phyloP scores from a whole-genome alignment of 805 yeast species.

The Ogataea methylovora region DNA sequence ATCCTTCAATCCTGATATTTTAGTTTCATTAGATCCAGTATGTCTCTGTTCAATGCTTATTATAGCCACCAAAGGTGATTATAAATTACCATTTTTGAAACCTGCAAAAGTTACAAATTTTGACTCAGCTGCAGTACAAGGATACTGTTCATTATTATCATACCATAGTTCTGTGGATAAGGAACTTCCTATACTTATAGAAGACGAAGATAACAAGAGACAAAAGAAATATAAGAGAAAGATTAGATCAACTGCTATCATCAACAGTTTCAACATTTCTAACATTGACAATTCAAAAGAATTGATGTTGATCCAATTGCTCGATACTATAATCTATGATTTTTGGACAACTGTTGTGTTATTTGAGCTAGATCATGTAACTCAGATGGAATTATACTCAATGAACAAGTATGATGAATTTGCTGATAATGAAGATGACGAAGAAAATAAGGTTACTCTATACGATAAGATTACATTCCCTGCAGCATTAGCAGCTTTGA shows the following conservation, averaged over 20 bases:
- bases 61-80: constrained; percentile 35
- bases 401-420: constrained; percentile 1
- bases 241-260: constrained; percentile 28
- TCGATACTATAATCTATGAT: constrained; percentile 44
- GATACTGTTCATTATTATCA: constrained; percentile 37
- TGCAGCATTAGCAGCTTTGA: constrained; percentile 8
- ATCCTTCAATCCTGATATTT: constrained; percentile 17
- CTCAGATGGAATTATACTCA: constrained; percentile 6
- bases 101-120: not conserved
- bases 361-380: constrained; percentile 1
- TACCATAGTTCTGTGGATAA: constrained; percentile 41
- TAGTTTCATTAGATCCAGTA: constrained; percentile 52
- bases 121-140: constrained; percentile 9
- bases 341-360: constrained; percentile 29
- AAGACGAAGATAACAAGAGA: constrained; percentile 32
- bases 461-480: constrained; percentile 8
- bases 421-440: not conserved
- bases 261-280: constrained; percentile 28
- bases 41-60: constrained; percentile 41
- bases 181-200: constrained; percentile 49
- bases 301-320: constrained; percentile 27
- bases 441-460: not conserved
- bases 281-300: constrained; percentile 23
- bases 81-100: constrained; percentile 32
- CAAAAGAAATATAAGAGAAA: constrained; percentile 21